Base-by-base conservation (phyloP, 1,284 basidiomycete species). In the Tremellales sp. region DNA sequence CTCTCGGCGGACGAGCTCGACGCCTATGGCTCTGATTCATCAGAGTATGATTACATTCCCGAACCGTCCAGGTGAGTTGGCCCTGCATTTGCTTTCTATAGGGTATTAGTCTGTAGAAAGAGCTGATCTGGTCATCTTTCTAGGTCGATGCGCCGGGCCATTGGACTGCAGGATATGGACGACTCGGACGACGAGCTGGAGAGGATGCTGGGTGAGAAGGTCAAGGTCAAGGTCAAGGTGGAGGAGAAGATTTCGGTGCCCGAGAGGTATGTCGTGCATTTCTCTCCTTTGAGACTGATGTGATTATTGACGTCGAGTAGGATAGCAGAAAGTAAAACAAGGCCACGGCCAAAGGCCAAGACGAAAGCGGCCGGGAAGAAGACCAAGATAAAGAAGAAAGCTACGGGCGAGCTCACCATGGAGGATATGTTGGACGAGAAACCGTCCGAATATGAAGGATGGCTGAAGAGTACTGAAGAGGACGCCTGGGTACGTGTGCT, bases 401-500 rank as follows among this genome's bases (percentile, higher is more conserved):
- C n/a, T n/a, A 34, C 21, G 44, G 32, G 28, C 46, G 42, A 21
- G 44, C 22, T 29, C 29, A 31, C 29, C 35, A 35, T 21, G 31
- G 38, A 48, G 21, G 57, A 63, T 16, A 37, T 58, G 9, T 40
- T 58, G 5, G 33, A 46, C 10, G 60, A 66, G n/a, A 35, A 49
- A 35, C 57, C 58, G 1, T 60, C 50, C 43, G 49, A 59, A 22
- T 65, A 58, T 42, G 51, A 58, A 10, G 39, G 35, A 7, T 65
- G 61, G 63, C 31, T 66, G 6, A 61, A 57, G 45, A 44, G 34
- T n/a, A 57, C 58, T 9, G 68, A 68, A 38, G 54, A 59, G 25
- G 55, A 61, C 22, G 63, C 62, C n/a, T 65, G 63, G 63, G 60
- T 62, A 32, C 12, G 43, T 38, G 39, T 48, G 9, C 24, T 25